Evolutionary conservation across 371 early-diverging fungal species (phyloP), one percentile per base, ranked within the genome.

Genomic region (Lichtheimia ornata): DNA sequence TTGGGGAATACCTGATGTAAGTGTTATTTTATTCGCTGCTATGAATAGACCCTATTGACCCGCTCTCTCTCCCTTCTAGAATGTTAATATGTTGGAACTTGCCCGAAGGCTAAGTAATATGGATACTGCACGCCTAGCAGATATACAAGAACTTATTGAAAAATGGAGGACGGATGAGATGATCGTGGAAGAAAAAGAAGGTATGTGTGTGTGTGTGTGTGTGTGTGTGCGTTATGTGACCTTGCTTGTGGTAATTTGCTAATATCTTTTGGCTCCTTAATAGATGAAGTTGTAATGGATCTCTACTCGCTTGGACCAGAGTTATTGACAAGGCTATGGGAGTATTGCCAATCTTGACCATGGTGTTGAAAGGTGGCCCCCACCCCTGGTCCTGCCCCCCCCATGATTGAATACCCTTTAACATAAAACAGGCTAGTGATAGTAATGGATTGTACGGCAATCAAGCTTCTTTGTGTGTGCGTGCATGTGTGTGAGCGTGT

Each of bases 1-100:
- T 5, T 80, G 81, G 81, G 77, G 77, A 28, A 60, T 80, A 50
- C 81, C 81, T 22, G 67, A 69, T 58, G 74, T 74, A 68, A 58
- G 14, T 30, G n/a, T 17, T 56, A 28, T 15, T 15, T 17, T n/a
- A 18, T 43, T 1, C 17, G 7, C 4, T 2, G 35, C 11, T 42
- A 6, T 35, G n/a, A 5, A 3, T 11, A n/a, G 0, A 3, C 22
- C 22, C 22, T 42, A 17, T 25, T 45, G 14, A 25, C 14, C 0
- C 5, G 11, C 45, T 6, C 15, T 40, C 1, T 41, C 12, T 18
- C n/a, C n/a, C n/a, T 40, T 43, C 17, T 35, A 69, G 75, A 66
- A 69, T 17, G 53, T 80, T 28, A 75, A 80, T 49, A 80, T 80
- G 66, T 27, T 69, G 20, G 73, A 76, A 44, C 53, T 80, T n/a